Evolutionary conservation across 2,329 filamentous ascomycete species (phyloP), one percentile per base, ranked within the genome.

Genomic region (Ampelomyces quisqualis): DNA sequence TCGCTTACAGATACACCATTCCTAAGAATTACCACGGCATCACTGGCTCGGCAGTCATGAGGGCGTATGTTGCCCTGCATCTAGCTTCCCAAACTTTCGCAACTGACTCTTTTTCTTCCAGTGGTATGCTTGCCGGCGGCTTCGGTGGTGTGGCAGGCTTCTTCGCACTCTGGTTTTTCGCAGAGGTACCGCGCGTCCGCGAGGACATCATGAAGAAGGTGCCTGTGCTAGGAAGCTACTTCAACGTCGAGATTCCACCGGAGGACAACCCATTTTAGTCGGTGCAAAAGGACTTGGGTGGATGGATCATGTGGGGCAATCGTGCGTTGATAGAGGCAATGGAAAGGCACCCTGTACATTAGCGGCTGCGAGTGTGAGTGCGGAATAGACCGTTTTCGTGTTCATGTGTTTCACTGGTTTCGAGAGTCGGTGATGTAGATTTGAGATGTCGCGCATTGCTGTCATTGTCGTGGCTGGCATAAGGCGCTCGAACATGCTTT

Each of bases 161-260:
- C 62, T 79, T 80, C 67, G 78, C 77, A 24, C 63, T 84, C 55
- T 83, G 80, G 72, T 81, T 84, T 74, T 79, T 84, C 70, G 77
- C 78, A 56, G 80, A 82, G 56, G 74, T 84, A 18, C 81, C 81
- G 45, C 76, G 74, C 59, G 78, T 85, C 31, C 73, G 79, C 61
- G 73, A 77, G 56, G 81, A 84, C 62, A 80, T 84, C 53, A 72
- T 82, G 64, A 73, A 76, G 68, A 77, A 81, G 69, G 58, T 83
- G 18, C 81, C 81, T 5, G 64, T 82, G 52, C 69, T 84, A 35
- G 77, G 77, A 49, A 63, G 67, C 40, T 80, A 78, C 69, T 83
- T 76, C 64, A 69, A 77, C 58, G 70, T 74, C 48, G 75, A 78
- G 65, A 71, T 84, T 53, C 68, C 80, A 47, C 77, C 80, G 14